Evolutionary conservation across 2,329 filamentous ascomycete species (phyloP).

Genomic region (Incumbomyces delicatus): DNA sequence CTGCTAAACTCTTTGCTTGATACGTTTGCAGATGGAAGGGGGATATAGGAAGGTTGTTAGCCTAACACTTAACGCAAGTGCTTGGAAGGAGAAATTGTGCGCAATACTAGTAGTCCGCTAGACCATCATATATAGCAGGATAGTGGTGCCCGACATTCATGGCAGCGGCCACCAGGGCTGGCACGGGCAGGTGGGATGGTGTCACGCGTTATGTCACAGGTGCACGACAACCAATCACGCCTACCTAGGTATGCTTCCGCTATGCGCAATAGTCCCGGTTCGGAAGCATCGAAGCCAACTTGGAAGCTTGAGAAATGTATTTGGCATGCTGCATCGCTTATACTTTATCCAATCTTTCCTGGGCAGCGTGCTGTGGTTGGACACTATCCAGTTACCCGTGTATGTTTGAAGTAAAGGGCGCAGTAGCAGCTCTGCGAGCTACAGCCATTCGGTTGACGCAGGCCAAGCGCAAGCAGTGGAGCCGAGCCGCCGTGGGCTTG

Average conservation of each 20-base stretch:
- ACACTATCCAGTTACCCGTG: neutral
- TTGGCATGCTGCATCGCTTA: no score
- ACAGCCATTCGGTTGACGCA: neutral
- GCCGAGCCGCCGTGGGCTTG: no score
- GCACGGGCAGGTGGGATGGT: neutral
- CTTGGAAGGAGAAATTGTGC: no score
- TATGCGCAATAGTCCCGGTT: neutral
- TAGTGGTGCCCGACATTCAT: neutral
- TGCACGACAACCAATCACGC: neutral
- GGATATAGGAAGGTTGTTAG: neutral
- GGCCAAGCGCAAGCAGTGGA: neutral
- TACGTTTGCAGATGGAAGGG: neutral
- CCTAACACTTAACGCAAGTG: no score
- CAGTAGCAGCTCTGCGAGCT: neutral
- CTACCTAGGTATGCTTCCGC: neutral
- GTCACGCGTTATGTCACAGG: conserved; percentile 6
- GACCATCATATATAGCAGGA: neutral
- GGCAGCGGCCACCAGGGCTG: neutral
- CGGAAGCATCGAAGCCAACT: neutral
- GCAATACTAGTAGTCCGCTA: no score
- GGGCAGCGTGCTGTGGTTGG: neutral
- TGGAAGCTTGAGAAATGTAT: neutral
- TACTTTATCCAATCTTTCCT: neutral
- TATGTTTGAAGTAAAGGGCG: no score
- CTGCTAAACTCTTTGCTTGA: neutral